Base-by-base conservation (phyloP, 257 asterid species). In the Anisodus acutangulus region DNA sequence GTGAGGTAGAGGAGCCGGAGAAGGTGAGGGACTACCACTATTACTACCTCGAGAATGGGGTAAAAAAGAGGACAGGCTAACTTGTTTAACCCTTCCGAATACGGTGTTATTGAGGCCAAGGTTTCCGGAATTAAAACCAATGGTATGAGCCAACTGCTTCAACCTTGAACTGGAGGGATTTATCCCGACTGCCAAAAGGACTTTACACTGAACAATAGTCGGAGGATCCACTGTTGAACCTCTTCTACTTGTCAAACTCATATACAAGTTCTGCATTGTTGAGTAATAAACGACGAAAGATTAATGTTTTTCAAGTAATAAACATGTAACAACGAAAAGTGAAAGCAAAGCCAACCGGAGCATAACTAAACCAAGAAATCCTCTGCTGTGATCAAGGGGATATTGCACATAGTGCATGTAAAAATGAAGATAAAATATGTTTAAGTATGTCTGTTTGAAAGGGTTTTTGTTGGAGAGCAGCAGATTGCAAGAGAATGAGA, bases 81-180 rank as follows among this genome's bases (percentile, higher is more conserved):
- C 97, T 93, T 96, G 99, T 88, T 96, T 96, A 43, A 96, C 99
- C 86, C 90, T 92, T n/a, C 99, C 99, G 83, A 96, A 96, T 37
- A 93, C 95, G 0, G 97, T 96, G 92, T 94, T 91, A 80, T 96
- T 95, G 58, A 96, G 95, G 81, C 99, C 99, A 43, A 96, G 97
- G 86, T 96, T 96, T 86, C 92, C 91, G 16, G 93, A 10, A 86
- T 91, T 93, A 10, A 98, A 91, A 66, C 90, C 95, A 81, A 96
- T 93, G 3, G 97, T 92, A 84, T 90, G 95, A 88, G 98, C 94
- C 92, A 96, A 87, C 90, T 96, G 97, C 90, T 96, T 94, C 82
- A 93, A 66, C 90, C 99, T 93, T 39, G 94, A 88, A 74, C 85
- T 87, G n/a, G 93, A 90, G 79, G 97, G 92, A 37, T 89, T 71